phyloP scores from a whole-genome alignment of 495 filamentous ascomycete species.

The Parathielavia appendiculata region DNA sequence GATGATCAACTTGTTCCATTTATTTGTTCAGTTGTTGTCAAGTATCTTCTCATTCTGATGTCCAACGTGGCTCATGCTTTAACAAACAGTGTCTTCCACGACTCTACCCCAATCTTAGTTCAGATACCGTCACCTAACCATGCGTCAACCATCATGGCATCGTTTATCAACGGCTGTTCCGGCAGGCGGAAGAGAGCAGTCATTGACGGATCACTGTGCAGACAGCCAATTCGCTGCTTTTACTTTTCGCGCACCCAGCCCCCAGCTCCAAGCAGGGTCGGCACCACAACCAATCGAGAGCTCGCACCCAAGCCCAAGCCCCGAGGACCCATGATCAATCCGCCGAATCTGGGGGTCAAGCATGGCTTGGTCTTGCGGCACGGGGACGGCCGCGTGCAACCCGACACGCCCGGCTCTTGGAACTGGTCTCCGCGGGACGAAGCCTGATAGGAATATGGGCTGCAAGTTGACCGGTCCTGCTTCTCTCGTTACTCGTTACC shows the following conservation, averaged over 20 bases:
- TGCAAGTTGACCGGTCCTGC: neutral
- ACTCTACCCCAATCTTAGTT: too few species aligned
- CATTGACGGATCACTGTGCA: conserved; percentile 1
- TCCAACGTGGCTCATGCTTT: too few species aligned
- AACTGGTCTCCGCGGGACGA: neutral
- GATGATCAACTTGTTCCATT: too few species aligned
- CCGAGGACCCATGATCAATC: conserved; percentile 4
- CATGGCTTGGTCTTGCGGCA: neutral
- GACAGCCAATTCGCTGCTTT: conserved; percentile 7
- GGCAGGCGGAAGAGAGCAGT: neutral
- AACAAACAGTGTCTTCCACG: too few species aligned
- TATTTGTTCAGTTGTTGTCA: too few species aligned
- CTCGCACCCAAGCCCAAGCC: neutral
- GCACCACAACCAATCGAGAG: conserved; percentile 2
- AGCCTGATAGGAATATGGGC: neutral
- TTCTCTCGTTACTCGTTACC: neutral
- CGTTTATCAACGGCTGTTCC: neutral
- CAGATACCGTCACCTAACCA: too few species aligned
- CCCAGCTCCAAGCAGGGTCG: neutral
- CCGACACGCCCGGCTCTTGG: neutral
- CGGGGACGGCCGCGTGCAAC: neutral
- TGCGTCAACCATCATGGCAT: too few species aligned
- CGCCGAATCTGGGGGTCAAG: neutral
- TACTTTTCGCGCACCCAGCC: conserved; percentile 6
- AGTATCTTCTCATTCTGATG: too few species aligned